These are phyloP conservation scores for Cercospora beticola DNA, from an alignment of 2,329 filamentous ascomycete species.

Conservation along the genomic window DNA sequence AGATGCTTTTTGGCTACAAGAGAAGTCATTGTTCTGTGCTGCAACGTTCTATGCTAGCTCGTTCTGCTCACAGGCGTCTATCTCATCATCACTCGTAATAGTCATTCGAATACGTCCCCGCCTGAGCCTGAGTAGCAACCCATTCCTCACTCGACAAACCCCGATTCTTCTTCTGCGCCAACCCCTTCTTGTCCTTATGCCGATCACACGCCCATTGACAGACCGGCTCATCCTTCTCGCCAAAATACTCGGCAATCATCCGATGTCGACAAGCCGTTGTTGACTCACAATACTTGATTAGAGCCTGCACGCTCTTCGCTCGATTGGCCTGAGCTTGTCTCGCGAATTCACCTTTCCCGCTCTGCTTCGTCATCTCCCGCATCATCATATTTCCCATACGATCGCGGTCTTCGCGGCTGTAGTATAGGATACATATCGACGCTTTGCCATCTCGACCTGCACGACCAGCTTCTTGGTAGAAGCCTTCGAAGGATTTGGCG, in stretches of 20 bases:
- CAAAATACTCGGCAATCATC: slow-evolving; percentile 74
- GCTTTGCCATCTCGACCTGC: slow-evolving; percentile 88
- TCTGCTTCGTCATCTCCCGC: slow-evolving; percentile 42
- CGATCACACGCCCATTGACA: slow-evolving; percentile 53
- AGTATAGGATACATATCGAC: slow-evolving; percentile 84
- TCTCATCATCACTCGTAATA: slow-evolving; percentile 32
- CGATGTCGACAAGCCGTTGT: slow-evolving; percentile 72
- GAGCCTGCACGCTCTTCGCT: slow-evolving; percentile 49
- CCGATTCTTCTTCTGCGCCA: slow-evolving; percentile 47
- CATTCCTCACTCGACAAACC: slow-evolving; percentile 51
- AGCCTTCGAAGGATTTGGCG: slow-evolving; percentile 91
- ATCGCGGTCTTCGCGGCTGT: slow-evolving; percentile 82
- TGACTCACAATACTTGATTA: slow-evolving; percentile 80
- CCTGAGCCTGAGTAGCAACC: slow-evolving; percentile 49
- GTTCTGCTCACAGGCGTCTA: too few relatives aligned
- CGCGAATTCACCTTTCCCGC: slow-evolving; percentile 38
- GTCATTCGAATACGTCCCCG: slow-evolving; percentile 42
- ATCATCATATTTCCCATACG: slow-evolving; percentile 60
- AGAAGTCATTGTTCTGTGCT: too few relatives aligned
- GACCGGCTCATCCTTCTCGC: slow-evolving; percentile 49
- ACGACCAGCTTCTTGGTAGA: slow-evolving; percentile 92
- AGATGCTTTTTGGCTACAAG: too few relatives aligned
- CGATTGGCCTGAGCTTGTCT: slow-evolving; percentile 40
- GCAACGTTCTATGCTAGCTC: too few relatives aligned
- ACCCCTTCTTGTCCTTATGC: slow-evolving; percentile 45